Percentiles rank a stretch among this genome's conserved stretches.
Evolutionary conservation across 1,284 basidiomycete species (phyloP).

Genomic region (Sporisorium reilianum): DNA sequence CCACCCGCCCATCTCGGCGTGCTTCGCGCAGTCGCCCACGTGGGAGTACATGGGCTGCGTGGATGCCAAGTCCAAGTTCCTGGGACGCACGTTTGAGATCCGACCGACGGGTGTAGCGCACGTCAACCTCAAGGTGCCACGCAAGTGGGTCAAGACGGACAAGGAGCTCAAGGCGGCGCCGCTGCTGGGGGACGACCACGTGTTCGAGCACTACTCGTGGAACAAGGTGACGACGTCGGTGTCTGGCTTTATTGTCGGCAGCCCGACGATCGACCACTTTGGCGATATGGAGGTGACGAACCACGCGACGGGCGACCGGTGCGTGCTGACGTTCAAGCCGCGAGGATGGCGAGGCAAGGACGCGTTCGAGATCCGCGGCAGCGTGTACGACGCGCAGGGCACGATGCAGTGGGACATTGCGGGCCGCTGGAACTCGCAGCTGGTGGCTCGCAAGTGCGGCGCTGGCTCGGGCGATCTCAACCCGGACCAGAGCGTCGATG

Average conservation of each 20-base stretch:
- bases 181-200: slow-evolving; percentile 19
- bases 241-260: slow-evolving; percentile 92
- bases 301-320: slow-evolving; percentile 90
- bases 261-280: slow-evolving; percentile 95
- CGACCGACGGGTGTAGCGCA: slow-evolving; percentile 94
- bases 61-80: slow-evolving; percentile 66
- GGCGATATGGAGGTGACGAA: slow-evolving; percentile 91
- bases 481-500: slow-evolving; percentile 74
- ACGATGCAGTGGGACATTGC: slow-evolving; percentile 87
- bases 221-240: slow-evolving; percentile 76
- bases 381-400: slow-evolving; percentile 79
- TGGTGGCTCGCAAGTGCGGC: slow-evolving; percentile 82
- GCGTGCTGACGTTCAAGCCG: slow-evolving; percentile 92
- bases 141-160: slow-evolving; percentile 42
- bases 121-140: slow-evolving; percentile 79
- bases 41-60: slow-evolving; percentile 88
- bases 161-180: slow-evolving; percentile 45
- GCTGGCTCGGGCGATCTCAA: slow-evolving; percentile 77
- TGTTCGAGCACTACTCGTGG: slow-evolving; percentile 84
- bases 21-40: slow-evolving; percentile 81
- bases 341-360: slow-evolving; percentile 92
- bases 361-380: slow-evolving; percentile 90
- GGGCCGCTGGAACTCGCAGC: slow-evolving; percentile 93
- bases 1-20: slow-evolving; percentile 97
- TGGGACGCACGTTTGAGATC: slow-evolving; percentile 94